Base-by-base conservation (phyloP, 164 flowering plant species). In the Berberis vulgaris region DNA sequence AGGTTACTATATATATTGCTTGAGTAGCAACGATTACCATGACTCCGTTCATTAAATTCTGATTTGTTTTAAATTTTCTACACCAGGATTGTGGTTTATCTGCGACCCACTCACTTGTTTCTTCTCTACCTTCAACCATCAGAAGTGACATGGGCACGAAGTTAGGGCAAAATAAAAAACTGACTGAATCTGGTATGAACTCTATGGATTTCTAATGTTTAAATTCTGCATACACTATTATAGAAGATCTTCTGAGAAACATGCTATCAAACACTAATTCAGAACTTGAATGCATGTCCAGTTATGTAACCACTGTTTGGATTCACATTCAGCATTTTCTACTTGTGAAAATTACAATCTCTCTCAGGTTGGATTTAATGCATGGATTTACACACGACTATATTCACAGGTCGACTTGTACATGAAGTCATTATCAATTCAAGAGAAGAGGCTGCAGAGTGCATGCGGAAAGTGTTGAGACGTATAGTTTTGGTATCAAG, bases 401-500 rank as follows among this genome's bases (percentile, higher is more conserved):
- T 54, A 11, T 53, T 71, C 59, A 63, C 76, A 89, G 96, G 90
- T 69, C 67, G 70, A 64, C 65, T 69, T 42, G 10, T 67, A 9
- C 63, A 38, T 49, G 79, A 81, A 67, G 79, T 81, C 59, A 56
- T 68, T 49, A 68, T 87, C 43, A 57, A 62, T 6, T 87, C 94
- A 5, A 81, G 86, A 74, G 85, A 80, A 73, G 88, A 86, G 68
- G 83, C 84, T 60, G 84, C 86, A 39, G 72, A 74, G 50, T 82
- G 84, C 72, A 74, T 91, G 85, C 80, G 67, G 70, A 84, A 75
- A 72, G 77, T 78, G 43, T 49, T 94, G 68, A 78, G 86, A 59
- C 84, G 83, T 59, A 79, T 47, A 13, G 97, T 94, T 12, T 81
- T 84, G 93, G 79, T 78, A 63, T 94, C 98, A 41, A 94, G 98